Evolutionary conservation across 2,329 filamentous ascomycete species (phyloP).

Genomic region (Aaosphaeria pasadenensis): DNA sequence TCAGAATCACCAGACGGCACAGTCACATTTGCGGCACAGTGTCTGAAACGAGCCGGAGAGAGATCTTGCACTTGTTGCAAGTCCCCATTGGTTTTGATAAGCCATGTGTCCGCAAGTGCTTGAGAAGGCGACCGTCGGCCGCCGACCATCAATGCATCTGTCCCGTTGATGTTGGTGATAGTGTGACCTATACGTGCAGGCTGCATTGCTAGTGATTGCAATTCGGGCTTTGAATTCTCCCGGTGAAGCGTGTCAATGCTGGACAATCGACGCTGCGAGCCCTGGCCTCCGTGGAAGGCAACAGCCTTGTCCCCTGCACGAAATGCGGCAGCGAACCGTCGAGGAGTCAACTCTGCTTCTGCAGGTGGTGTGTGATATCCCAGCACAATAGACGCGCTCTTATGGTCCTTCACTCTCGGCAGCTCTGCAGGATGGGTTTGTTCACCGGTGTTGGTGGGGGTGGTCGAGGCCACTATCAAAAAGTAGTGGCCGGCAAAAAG

Average conservation of each 20-base stretch:
- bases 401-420: not conserved
- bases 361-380: not conserved
- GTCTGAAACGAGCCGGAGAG: slow-evolving; percentile 71
- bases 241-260: slow-evolving; percentile 40
- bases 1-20: slow-evolving; percentile 37
- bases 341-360: slow-evolving; percentile 15
- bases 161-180: slow-evolving; percentile 61
- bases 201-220: slow-evolving; percentile 9
- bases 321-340: slow-evolving; percentile 41
- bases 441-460: not conserved
- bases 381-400: not conserved
- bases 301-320: slow-evolving; percentile 26
- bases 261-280: slow-evolving; percentile 47
- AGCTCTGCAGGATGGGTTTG: not conserved
- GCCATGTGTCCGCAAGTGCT: slow-evolving; percentile 72
- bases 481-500: slow-evolving; percentile 85
- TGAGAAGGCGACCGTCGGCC: slow-evolving; percentile 74
- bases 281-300: slow-evolving; percentile 45
- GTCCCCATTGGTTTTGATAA: slow-evolving; percentile 65
- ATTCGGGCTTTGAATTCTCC: slow-evolving; percentile 18
- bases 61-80: slow-evolving; percentile 59
- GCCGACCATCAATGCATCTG: slow-evolving; percentile 65
- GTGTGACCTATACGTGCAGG: slow-evolving; percentile 67
- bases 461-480: slow-evolving; percentile 63
- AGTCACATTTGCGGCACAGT: slow-evolving; percentile 57